A percentile compares a stretch with the other conserved stretches of the same genome.
These are phyloP conservation scores for Rhodotorula sp. DNA, from an alignment of 1,284 basidiomycete genomes.

Conservation along the genomic window DNA sequence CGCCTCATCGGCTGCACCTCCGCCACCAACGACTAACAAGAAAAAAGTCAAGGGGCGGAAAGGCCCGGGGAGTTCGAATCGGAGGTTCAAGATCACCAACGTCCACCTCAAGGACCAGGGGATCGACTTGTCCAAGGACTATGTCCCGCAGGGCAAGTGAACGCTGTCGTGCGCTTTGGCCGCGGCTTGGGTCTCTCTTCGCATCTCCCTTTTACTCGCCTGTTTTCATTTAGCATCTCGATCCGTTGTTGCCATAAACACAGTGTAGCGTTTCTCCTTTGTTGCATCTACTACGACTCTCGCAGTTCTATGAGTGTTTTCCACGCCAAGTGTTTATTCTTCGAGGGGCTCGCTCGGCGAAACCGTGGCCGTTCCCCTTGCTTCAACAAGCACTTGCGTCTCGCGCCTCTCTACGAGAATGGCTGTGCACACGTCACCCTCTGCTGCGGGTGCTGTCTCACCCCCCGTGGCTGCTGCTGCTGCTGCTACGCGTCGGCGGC, in stretches of 20 bases:
- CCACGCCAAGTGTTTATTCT: no score
- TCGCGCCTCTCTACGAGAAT: neutral
- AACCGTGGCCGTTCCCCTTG: no score
- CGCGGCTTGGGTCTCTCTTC: neutral
- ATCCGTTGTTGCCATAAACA: neutral
- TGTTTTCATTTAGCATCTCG: neutral
- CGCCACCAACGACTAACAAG: conserved; percentile 50
- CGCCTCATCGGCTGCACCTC: conserved; percentile 27
- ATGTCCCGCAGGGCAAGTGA: conserved; percentile 18
- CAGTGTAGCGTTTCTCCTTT: no score
- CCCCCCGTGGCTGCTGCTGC: neutral
- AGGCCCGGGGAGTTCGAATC: conserved; percentile 62
- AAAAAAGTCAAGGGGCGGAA: conserved; percentile 71
- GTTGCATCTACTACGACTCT: no score
- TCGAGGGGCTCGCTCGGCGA: no score
- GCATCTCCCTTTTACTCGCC: neutral
- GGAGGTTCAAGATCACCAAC: conserved; percentile 78
- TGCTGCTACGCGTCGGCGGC: neutral
- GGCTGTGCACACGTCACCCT: conserved; percentile 3
- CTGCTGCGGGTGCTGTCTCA: neutral
- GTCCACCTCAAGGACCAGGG: conserved; percentile 69
- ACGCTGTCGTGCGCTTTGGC: neutral
- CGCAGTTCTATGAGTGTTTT: no score
- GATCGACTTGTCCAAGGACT: conserved; percentile 73
- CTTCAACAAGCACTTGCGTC: neutral